Conservation (phyloP, 495 filamentous ascomycete genomes). For the Gamarada debralockiae region DNA sequence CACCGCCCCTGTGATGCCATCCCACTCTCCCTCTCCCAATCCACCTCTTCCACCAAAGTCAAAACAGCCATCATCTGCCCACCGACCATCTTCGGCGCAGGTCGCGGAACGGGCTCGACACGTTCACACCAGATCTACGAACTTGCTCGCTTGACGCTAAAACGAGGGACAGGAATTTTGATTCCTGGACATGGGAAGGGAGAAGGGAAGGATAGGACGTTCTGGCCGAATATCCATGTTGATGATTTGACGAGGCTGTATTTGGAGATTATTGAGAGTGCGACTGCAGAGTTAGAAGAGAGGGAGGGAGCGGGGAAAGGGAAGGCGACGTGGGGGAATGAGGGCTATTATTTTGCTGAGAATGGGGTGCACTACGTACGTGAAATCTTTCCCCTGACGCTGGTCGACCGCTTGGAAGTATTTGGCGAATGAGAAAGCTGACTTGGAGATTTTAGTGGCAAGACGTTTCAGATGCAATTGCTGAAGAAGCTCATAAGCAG, state of each 20-base stretch:
- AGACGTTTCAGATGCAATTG: constrained; percentile 57
- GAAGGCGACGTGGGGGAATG: constrained; percentile 62
- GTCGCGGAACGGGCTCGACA: constrained; percentile 66
- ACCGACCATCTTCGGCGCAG: constrained; percentile 72
- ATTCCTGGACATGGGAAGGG: constrained; percentile 44
- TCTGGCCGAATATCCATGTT: constrained; percentile 74
- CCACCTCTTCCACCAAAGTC: constrained; percentile 32
- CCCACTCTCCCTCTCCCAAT: constrained; percentile 30
- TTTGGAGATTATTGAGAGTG: constrained; percentile 61
- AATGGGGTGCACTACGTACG: constrained; percentile 52
- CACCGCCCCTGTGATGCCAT: constrained; percentile 46
- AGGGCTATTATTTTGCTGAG: constrained; percentile 74
- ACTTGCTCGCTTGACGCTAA: constrained; percentile 51
- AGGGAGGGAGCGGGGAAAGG: constrained; percentile 31
- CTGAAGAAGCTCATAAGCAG: constrained; percentile 56
- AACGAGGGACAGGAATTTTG: constrained; percentile 37
- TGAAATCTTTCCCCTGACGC: no score
- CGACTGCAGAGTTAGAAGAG: constrained; percentile 40
- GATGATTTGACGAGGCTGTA: constrained; percentile 66
- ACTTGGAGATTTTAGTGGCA: constrained; percentile 44
- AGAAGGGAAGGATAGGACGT: constrained; percentile 57
- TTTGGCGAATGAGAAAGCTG: no score
- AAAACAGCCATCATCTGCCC: constrained; percentile 74
- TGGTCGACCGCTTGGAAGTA: no score
- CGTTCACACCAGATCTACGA: constrained; percentile 61